Conservation (phyloP, 768 basidiomycete genomes). For the Tricholoma sp. region DNA sequence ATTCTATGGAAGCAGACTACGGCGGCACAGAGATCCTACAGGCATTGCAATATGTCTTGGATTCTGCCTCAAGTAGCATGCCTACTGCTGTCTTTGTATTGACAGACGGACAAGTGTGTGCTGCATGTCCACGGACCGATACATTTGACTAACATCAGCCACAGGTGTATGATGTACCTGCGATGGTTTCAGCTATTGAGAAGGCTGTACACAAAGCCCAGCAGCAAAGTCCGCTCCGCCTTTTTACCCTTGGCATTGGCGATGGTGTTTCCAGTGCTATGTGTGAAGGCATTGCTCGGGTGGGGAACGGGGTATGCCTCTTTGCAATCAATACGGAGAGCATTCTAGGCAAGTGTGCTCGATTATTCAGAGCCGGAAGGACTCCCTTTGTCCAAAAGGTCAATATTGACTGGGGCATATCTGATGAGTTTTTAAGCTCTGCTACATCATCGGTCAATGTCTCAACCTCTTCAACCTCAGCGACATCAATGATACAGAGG, state of each 20-base stretch:
- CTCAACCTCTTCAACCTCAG: constrained; percentile 11
- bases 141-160: neutral
- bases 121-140: neutral
- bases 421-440: constrained; percentile 17
- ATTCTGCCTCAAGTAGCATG: constrained; percentile 23
- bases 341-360: constrained; percentile 44
- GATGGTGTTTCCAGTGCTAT: constrained; percentile 40
- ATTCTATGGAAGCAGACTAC: constrained; percentile 31
- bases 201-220: constrained; percentile 28
- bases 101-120: constrained; percentile 49
- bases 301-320: constrained; percentile 46
- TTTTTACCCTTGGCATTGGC: constrained; percentile 61
- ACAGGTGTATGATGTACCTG: constrained; percentile 17
- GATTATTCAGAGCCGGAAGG: constrained; percentile 46
- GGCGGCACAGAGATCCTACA: constrained; percentile 48
- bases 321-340: constrained; percentile 41
- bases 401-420: constrained; percentile 45
- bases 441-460: constrained; percentile 13
- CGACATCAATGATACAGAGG: constrained; percentile 17
- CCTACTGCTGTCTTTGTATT: constrained; percentile 51
- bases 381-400: constrained; percentile 41
- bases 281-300: constrained; percentile 49
- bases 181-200: constrained; percentile 18
- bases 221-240: constrained; percentile 31
- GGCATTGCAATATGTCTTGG: constrained; percentile 38